These are phyloP conservation scores for Erythrobasidium hasegawianum DNA, from an alignment of 1,284 basidiomycete genomes.

Conservation along the genomic window DNA sequence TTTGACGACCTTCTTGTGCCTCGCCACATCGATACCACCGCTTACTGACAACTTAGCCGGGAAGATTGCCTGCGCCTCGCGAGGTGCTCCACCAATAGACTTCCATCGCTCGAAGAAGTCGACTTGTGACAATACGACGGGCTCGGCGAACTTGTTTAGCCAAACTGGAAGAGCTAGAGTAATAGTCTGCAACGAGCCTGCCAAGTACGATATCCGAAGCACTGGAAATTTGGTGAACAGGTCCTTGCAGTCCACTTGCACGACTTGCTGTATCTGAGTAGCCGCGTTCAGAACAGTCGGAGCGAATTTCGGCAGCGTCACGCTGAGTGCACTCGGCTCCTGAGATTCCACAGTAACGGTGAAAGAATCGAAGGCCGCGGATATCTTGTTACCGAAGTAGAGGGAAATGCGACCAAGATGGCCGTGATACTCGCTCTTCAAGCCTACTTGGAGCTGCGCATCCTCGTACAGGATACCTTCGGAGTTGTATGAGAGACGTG, in stretches of 20 bases:
- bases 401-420: constrained; percentile 85
- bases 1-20: constrained; percentile 68
- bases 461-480: constrained; percentile 97
- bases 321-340: constrained; percentile 68
- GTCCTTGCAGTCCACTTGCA: constrained; percentile 91
- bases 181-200: constrained; percentile 82
- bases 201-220: constrained; percentile 84
- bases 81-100: constrained; percentile 86
- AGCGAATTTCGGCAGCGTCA: constrained; percentile 83
- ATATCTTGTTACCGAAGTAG: constrained; percentile 92
- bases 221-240: constrained; percentile 69
- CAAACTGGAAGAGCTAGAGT: constrained; percentile 80
- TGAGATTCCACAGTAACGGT: constrained; percentile 67
- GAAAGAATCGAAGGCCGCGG: constrained; percentile 75
- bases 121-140: constrained; percentile 70
- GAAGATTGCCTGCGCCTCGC: constrained; percentile 87
- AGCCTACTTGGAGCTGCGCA: constrained; percentile 85
- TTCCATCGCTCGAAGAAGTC: constrained; percentile 99
- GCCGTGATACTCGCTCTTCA: constrained; percentile 94
- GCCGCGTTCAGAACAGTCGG: constrained; percentile 69
- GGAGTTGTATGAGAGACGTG: constrained; percentile 69
- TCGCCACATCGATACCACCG: constrained; percentile 69
- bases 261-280: constrained; percentile 84
- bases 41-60: constrained; percentile 64
- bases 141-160: constrained; percentile 88